phyloP scores from a whole-genome alignment of 805 yeast genomes.

The Huiozyma naganishii region DNA sequence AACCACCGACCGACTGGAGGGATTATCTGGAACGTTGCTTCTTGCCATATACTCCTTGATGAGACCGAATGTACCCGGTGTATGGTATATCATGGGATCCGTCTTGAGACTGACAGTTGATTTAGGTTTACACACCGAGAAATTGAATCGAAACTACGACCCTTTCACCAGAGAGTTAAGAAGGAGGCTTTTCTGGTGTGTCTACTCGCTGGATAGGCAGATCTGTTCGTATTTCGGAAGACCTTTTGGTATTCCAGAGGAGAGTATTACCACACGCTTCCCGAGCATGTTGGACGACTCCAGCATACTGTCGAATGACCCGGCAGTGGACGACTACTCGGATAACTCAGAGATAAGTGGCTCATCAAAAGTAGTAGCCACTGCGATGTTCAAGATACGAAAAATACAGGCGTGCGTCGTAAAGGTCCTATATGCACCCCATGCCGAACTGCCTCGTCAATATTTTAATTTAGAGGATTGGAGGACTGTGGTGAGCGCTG shows the following conservation, averaged over 20 bases:
- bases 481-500: slow-evolving; percentile 42
- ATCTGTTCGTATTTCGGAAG: slow-evolving; percentile 78
- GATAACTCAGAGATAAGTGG: slow-evolving; percentile 32
- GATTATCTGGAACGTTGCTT: slow-evolving; percentile 60
- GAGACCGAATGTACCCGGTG: slow-evolving; percentile 86
- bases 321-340: slow-evolving; percentile 32
- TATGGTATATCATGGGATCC: slow-evolving; percentile 84
- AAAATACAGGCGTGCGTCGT: slow-evolving; percentile 71
- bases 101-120: slow-evolving; percentile 75
- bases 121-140: slow-evolving; percentile 71
- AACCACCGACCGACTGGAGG: slow-evolving; percentile 52
- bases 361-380: slow-evolving; percentile 57
- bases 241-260: slow-evolving; percentile 84
- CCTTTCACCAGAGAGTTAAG: slow-evolving; percentile 57
- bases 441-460: slow-evolving; percentile 58
- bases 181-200: slow-evolving; percentile 78
- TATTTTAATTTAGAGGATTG: slow-evolving; percentile 47
- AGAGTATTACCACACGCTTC: slow-evolving; percentile 55
- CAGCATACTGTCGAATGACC: slow-evolving; percentile 33
- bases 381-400: slow-evolving; percentile 59
- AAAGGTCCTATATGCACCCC: slow-evolving; percentile 53
- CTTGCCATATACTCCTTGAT: slow-evolving; percentile 64
- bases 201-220: slow-evolving; percentile 77
- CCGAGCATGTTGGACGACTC: slow-evolving; percentile 73
- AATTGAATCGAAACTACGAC: slow-evolving; percentile 31